Evolutionary conservation across 2,329 filamentous ascomycete species (phyloP), one percentile per base, ranked within the genome.

Genomic region (Spiromastix sp.): DNA sequence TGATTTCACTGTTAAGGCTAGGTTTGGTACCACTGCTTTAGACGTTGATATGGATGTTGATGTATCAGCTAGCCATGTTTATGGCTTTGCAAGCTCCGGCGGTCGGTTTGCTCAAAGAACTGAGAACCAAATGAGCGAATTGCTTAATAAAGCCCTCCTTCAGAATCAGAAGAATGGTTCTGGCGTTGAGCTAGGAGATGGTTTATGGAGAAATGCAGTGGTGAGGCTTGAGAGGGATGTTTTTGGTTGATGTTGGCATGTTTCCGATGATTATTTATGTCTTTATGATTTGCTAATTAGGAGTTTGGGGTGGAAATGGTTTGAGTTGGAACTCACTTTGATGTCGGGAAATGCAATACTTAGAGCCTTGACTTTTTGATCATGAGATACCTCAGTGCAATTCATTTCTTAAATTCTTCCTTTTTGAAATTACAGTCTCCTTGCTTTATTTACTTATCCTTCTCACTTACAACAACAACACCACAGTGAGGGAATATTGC

Each of bases 201-300:
- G 60, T 1, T 38, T 59, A 27, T 64, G 60, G 60, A 55, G 55
- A 19, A 54, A 53, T 40, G 59, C 60, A 5, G 57, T 62, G 19
- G 51, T 48, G 25, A 48, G 43, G 30, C 51, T 62, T 39, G 55
- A 51, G 5, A 49, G 49, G 19, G 55, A 48, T 34, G 54, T 55
- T 10, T 62, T 61, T 41, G 27, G 18, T 24, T 36, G 22, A 16
- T n/a, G n/a, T n/a, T n/a, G n/a, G n/a, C n/a, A n/a, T n/a, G n/a
- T n/a, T n/a, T n/a, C n/a, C n/a, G n/a, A n/a, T n/a, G n/a, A n/a
- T n/a, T n/a, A n/a, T n/a, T n/a, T n/a, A n/a, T n/a, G n/a, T n/a
- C n/a, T n/a, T n/a, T n/a, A n/a, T n/a, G n/a, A n/a, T n/a, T n/a
- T 25, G 12, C 12, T 10, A 25, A 25, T 25, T 25, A 12, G 22